Evolutionary conservation across 805 yeast genomes (phyloP), one percentile per base, ranked within the genome.

Genomic region (baker's yeast (Saccharomyces cerevisiae)): DNA sequence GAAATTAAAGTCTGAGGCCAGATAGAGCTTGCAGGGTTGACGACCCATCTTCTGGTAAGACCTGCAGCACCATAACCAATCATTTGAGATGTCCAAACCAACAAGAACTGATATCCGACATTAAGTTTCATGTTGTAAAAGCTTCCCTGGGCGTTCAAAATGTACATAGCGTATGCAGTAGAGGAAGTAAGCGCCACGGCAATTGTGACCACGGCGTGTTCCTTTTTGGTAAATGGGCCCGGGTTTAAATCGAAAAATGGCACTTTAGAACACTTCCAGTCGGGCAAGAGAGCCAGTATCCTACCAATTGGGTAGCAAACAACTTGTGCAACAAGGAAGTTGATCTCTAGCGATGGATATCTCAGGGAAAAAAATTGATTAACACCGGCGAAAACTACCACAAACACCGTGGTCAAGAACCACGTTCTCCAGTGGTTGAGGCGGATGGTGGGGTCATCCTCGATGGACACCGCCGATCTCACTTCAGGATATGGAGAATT

Each of bases 21-120:
- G 54, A 83, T 71, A 59, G 82, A 79, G 41, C 79, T 72, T 13
- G 84, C 77, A 11, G 87, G 84, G 58, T 80, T 78, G 41, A 84
- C 83, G 53, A 83, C 75, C 55, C 81, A 74, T 63, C 79, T 75
- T 65, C 85, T 75, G 32, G 80, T 72, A 51, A 84, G 53, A 17
- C 89, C 89, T 51, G 86, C 87, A 43, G 81, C 72, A 49, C 86
- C 85, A 61, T 82, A 82, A 27, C 89, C 89, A 57, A 84, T 70
- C 67, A 78, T 76, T 66, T 84, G 88, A 43, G 86, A 78, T 22
- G 84, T 76, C 65, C 80, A 71, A 43, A 77, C 76, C 43, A 81
- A 70, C 53, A 80, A 63, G 28, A 82, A 64, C 56, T 78, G 79
- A 59, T 77, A 81, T 36, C 82, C 80, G 6, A 55, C 60, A 41